These are phyloP conservation scores for Hippophae tibetana DNA, from an alignment of 306 rosid species.

Conservation along the genomic window DNA sequence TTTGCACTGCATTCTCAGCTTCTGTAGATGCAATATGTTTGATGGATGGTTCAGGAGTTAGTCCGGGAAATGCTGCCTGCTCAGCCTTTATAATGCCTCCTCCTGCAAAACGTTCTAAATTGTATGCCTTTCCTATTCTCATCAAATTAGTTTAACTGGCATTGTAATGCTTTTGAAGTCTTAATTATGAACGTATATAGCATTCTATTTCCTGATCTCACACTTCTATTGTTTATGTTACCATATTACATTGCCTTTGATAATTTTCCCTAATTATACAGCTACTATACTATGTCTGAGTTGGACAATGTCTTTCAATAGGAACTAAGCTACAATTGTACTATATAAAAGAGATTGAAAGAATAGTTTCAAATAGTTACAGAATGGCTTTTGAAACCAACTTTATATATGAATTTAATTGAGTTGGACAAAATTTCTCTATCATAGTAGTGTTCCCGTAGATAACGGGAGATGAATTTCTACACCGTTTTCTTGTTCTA, in stretches of 20 bases:
- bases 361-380: background rate
- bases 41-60: conserved; percentile 44
- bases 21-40: conserved; percentile 32
- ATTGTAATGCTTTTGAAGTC: conserved; percentile 16
- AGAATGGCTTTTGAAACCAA: conserved; percentile 10
- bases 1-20: conserved; percentile 20
- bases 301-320: background rate
- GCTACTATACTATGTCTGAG: background rate
- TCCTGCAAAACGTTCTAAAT: conserved; percentile 75
- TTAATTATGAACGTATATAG: conserved; percentile 2
- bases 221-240: background rate
- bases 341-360: conserved; percentile 1
- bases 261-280: conserved; percentile 5
- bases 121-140: conserved; percentile 53
- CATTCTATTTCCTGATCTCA: background rate
- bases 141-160: conserved; percentile 6
- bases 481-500: conserved; percentile 1
- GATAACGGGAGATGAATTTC: conserved; percentile 9
- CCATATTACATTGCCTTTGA: conserved; percentile 8
- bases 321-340: background rate
- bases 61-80: conserved; percentile 39
- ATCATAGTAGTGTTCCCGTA: conserved; percentile 8
- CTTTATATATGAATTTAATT: background rate
- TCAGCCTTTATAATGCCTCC: conserved; percentile 50
- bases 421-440: conserved; percentile 9